Evolutionary conservation across 805 yeast species (phyloP).

Genomic region (Lachancea fermentati): DNA sequence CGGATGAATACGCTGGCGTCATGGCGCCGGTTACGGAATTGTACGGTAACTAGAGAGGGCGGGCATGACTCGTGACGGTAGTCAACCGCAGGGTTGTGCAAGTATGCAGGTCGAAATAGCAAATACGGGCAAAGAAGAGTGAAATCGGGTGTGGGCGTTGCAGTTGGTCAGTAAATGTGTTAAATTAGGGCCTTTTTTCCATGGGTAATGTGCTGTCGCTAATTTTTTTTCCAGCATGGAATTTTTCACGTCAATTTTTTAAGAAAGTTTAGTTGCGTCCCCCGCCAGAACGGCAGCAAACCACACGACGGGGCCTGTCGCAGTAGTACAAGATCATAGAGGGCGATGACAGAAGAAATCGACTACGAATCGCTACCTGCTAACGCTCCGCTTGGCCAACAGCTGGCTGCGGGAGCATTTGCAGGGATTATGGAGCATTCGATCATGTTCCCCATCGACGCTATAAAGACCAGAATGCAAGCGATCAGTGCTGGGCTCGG

Average conservation of each 20-base stretch:
- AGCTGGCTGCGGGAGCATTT: constrained; percentile 89
- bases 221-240: neutral
- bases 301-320: neutral
- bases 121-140: no score
- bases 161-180: no score
- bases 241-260: neutral
- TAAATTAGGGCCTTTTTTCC: neutral
- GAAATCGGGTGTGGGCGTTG: no score
- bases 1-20: no score
- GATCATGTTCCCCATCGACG: constrained; percentile 94
- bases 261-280: neutral
- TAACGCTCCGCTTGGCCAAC: constrained; percentile 74
- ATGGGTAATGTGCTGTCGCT: neutral
- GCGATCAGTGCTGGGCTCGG: constrained; percentile 29
- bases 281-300: neutral
- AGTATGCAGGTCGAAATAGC: no score
- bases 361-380: constrained; percentile 93
- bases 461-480: constrained; percentile 95
- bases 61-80: no score
- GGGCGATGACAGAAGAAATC: constrained; percentile 39
- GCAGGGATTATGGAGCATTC: constrained; percentile 99
- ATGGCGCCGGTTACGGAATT: no score
- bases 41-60: no score
- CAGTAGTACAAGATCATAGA: neutral
- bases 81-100: no score